Conservation (phyloP, 1,284 basidiomycete genomes). For the Rhodotorula mucilaginosa region DNA sequence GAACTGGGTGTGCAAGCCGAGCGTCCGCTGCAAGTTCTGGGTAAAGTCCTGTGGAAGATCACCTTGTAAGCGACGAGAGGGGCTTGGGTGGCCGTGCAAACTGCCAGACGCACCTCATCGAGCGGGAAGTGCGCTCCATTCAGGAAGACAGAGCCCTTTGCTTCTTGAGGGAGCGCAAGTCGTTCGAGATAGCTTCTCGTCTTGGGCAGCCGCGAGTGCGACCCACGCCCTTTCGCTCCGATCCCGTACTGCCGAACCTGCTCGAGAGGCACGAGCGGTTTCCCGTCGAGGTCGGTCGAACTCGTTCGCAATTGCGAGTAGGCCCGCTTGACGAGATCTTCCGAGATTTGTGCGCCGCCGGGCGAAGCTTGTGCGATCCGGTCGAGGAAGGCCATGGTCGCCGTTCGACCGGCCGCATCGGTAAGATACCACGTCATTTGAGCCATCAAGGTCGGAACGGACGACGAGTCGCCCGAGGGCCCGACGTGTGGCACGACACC, state of each 20-base stretch:
- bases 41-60: constrained; percentile 58
- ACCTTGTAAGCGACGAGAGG: not conserved
- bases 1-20: constrained; percentile 15
- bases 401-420: constrained; percentile 62
- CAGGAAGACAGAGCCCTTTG: constrained; percentile 61
- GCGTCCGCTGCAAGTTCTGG: constrained; percentile 31
- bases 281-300: constrained; percentile 38
- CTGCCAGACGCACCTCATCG: constrained; percentile 58
- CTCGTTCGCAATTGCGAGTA: constrained; percentile 44
- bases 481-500: constrained; percentile 74
- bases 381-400: constrained; percentile 54
- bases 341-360: constrained; percentile 24
- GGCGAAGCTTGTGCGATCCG: constrained; percentile 18
- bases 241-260: constrained; percentile 42
- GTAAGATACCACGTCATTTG: constrained; percentile 67
- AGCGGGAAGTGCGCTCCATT: constrained; percentile 79
- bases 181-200: constrained; percentile 32
- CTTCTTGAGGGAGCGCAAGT: constrained; percentile 18
- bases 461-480: constrained; percentile 56
- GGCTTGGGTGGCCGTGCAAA: no score
- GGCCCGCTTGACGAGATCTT: constrained; percentile 39
- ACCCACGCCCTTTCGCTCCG: constrained; percentile 26
- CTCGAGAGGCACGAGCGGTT: constrained; percentile 41
- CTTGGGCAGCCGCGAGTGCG: constrained; percentile 10
- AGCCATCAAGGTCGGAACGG: constrained; percentile 59